Base-by-base conservation (phyloP, 805 yeast species). In the Ogataea wickerhamii region DNA sequence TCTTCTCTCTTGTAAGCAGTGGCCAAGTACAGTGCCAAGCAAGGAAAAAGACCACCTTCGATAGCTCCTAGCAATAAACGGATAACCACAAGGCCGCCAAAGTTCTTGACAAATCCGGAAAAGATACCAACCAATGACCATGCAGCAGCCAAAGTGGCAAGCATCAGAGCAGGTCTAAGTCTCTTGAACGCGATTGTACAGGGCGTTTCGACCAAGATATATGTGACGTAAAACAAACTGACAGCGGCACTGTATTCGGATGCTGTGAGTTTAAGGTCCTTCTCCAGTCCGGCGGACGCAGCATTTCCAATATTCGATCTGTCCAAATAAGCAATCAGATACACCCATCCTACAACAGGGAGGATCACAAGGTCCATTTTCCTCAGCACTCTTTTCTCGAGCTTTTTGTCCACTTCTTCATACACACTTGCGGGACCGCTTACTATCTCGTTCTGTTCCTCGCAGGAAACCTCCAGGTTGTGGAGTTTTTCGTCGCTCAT, bases 61-160 rank as follows among this genome's bases (percentile, higher is more conserved):
- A 68, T 68, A 13, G 68, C 57, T 17, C 83, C 83, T 24, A 78
- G 49, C 14, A 77, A 54, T 48, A 76, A 51, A 45, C 82, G 58
- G 18, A 68, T 64, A 0, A 69, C 71, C 41, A 77, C 42, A 28
- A 77, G 51, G 5, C 71, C 65, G 7, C 64, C 63, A 47, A 68
- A 73, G 33, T 49, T 59, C 17, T 52, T 55, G 10, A 67, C 68
- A 61, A 70, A 70, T 1, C 70, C 64, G 6, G 70, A 65, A 28
- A 66, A 61, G 16, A 69, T 49, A 7, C 73, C 63, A 8, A 67
- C 64, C 16, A 61, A 5, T 45, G 56, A 43, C 75, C 76, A 53
- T 53, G 66, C 36, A 13, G 27, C 29, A 41, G 52, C 44, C 55
- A 53, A 48, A 58, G 61, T 13, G 37, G 53, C 49, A 42, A 67